Conservation (phyloP, 768 basidiomycete genomes). For the Kwoniella sp. region DNA sequence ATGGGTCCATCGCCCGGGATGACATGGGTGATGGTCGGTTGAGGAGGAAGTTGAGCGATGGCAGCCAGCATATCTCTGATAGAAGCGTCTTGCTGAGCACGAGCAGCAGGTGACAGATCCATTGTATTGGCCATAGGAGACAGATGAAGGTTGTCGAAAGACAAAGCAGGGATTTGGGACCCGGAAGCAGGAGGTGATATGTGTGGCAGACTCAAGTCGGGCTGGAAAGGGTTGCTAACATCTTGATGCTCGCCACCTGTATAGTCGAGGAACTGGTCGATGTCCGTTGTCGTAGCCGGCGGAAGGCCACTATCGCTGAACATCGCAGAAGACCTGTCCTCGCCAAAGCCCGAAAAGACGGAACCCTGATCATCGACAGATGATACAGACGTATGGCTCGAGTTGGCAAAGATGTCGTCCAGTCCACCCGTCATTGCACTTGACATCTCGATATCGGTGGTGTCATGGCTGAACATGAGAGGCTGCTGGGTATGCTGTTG, state of each 20-base stretch:
- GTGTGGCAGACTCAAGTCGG: conserved; percentile 7
- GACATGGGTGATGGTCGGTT: conserved; percentile 60
- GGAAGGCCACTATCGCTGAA: conserved; percentile 43
- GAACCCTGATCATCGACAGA: conserved; percentile 35
- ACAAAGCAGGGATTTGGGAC: conserved; percentile 12
- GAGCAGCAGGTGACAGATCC: conserved; percentile 22
- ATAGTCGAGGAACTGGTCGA: conserved; percentile 47
- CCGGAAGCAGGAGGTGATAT: conserved; percentile 8
- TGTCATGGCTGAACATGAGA: conserved; percentile 30
- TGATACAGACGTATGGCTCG: conserved; percentile 32
- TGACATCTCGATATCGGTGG: conserved; percentile 35
- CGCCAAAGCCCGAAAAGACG: conserved; percentile 32
- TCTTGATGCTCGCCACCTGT: conserved; percentile 39
- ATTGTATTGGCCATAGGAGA: conserved; percentile 13
- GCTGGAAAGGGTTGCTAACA: conserved; percentile 27
- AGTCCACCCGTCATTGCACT: conserved; percentile 34
- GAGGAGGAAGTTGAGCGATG: conserved; percentile 50
- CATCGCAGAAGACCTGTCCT: conserved; percentile 34
- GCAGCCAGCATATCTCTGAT: conserved; percentile 21
- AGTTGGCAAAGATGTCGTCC: conserved; percentile 36
- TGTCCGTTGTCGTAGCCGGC: conserved; percentile 33
- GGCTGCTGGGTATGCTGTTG: conserved; percentile 18
- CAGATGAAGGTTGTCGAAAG: conserved; percentile 25
- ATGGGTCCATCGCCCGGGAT: conserved; percentile 67
- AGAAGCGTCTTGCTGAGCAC: conserved; percentile 25